Evolutionary conservation across 2,329 filamentous ascomycete genomes (phyloP), one percentile per base, ranked within the genome.

Genomic region (Ophiosphaerella herpotricha): DNA sequence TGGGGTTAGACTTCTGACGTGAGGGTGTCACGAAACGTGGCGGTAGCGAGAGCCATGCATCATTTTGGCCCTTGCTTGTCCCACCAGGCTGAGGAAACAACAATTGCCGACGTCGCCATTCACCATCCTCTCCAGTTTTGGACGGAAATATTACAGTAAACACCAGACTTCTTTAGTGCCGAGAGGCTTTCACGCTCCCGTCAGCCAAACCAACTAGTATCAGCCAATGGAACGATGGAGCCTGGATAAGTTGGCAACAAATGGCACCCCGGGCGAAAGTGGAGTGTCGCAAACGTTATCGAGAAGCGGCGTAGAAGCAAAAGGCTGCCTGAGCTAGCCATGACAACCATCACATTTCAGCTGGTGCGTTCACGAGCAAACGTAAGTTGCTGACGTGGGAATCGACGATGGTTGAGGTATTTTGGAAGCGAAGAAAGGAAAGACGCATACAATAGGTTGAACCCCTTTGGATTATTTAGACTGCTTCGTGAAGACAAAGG

Each of bases 1-100:
- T 43, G 44, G 32, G 46, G 44, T 50, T 42, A 50, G 33, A 33
- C 52, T 52, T 52, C 49, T 52, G 46, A 52, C 49, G 29, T 46
- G 43, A 50, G 50, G 9, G 26, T 47, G 37, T 46, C 16, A 48
- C 43, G 26, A 51, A 57, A 52, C 48, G 44, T 47, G 42, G 49
- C 48, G 42, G 32, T 48, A 44, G 41, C 23, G 36, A 42, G 23
- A 18, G 37, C 36, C 33, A 32, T 36, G 47, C 39, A 18, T 29
- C 18, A 9, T 16, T 13, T 41, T 32, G 31, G 29, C 38, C 43
- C 43, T 50, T 40, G 47, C 41, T 42, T 29, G 48, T 54, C 42
- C 39, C 9, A 14, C 21, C 37, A 38, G 39, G 42, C 35, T 31
- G 43, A 39, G 21, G 16, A 21, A 16, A 18, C 29, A 29, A 29